These are phyloP conservation scores for Suillus decipiens DNA, from an alignment of 768 basidiomycete genomes.

Conservation along the genomic window DNA sequence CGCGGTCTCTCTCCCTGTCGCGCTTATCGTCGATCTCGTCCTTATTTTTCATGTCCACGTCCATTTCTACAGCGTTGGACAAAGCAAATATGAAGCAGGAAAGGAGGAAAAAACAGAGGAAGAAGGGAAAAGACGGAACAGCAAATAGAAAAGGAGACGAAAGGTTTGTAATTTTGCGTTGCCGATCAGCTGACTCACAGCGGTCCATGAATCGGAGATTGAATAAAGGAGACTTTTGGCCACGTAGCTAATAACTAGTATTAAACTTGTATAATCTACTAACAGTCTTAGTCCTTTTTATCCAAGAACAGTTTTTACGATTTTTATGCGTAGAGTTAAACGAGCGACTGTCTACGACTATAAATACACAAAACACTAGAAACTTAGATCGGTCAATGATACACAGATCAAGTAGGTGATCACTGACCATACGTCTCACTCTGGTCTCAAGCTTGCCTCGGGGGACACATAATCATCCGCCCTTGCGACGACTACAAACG, in stretches of 20 bases:
- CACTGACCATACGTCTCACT: conserved; percentile 11
- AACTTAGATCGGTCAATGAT: background rate
- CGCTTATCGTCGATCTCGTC: conserved; percentile 71
- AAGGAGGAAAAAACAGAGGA: conserved; percentile 13
- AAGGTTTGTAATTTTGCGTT: conserved; percentile 15
- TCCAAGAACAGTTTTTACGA: background rate
- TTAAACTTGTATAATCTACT: too few species aligned
- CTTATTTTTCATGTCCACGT: conserved; percentile 81
- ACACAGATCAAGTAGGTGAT: background rate
- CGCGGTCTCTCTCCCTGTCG: conserved; percentile 35
- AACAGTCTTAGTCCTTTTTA: too few species aligned
- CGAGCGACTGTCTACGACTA: background rate
- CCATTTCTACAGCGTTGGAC: conserved; percentile 47
- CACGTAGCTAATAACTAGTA: too few species aligned
- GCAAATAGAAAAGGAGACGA: conserved; percentile 9
- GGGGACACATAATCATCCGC: conserved; percentile 24
- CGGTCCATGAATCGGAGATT: conserved; percentile 16
- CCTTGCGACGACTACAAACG: conserved; percentile 44
- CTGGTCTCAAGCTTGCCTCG: conserved; percentile 24
- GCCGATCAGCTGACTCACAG: conserved; percentile 21
- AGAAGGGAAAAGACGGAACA: conserved; percentile 11
- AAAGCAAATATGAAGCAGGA: conserved; percentile 1
- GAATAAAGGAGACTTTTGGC: conserved; percentile 5
- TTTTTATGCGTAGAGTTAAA: background rate
- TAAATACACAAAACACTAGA: background rate